These are phyloP conservation scores for Yarrowia osloensis DNA, from an alignment of 805 yeast species.

Conservation along the genomic window DNA sequence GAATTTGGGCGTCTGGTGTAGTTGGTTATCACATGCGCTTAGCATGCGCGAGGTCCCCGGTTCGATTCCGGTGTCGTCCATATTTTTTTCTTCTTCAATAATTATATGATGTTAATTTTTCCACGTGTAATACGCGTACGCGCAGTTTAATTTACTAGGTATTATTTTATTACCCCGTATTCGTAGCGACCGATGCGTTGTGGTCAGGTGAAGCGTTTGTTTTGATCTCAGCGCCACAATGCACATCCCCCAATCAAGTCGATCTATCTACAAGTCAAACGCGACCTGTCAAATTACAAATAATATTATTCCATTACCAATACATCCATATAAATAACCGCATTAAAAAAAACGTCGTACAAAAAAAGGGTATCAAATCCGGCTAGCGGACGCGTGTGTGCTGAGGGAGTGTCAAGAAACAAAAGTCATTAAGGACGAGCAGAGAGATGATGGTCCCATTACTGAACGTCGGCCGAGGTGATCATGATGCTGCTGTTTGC, in stretches of 20 bases:
- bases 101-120: neutral
- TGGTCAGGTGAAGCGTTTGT: too few species aligned
- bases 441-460: neutral
- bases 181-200: too few species aligned
- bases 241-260: too few species aligned
- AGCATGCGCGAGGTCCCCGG: conserved; percentile 31
- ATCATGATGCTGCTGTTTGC: conserved; percentile 26
- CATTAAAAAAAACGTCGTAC: conserved; percentile 11
- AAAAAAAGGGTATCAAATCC: conserved; percentile 9
- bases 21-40: conserved; percentile 30
- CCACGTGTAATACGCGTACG: neutral
- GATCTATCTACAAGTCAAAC: too few species aligned
- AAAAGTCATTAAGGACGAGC: neutral
- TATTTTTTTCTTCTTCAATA: neutral
- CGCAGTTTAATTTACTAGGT: too few species aligned
- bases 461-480: conserved; percentile 26
- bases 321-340: conserved; percentile 23
- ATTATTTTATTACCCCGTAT: too few species aligned
- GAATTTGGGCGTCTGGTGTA: conserved; percentile 21
- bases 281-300: neutral
- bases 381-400: neutral
- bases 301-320: conserved; percentile 14
- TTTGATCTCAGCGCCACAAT: too few species aligned
- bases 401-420: conserved; percentile 21
- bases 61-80: conserved; percentile 30